Evolutionary conservation across 2,329 filamentous ascomycete species (phyloP), one percentile per base, ranked within the genome.

Genomic region (Aureobasidium sp.): DNA sequence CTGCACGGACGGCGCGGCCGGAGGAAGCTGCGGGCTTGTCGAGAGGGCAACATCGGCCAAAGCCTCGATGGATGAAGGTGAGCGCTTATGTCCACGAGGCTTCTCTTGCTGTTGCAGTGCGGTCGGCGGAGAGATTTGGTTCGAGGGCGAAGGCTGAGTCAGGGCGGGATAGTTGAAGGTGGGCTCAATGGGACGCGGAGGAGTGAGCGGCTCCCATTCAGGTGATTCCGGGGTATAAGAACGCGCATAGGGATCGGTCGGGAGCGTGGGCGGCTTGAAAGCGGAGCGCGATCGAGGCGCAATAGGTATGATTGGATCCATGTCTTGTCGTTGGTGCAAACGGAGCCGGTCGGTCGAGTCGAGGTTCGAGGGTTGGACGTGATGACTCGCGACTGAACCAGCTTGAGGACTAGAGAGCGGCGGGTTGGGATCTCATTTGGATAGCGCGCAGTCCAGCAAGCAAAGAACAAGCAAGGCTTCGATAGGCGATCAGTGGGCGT

Each of bases 1-100:
- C 12, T 64, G 66, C 62, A 60, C 65, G 54, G 61, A 17, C 37
- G 45, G 39, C 29, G 61, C 52, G 15, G 57, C 54, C 11, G 50
- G 35, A 19, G 37, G 57, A 27, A 29, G 49, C 44, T 59, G 60
- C 54, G 74, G 73, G 61, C 73, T 75, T n/a, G 73, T 63, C 19
- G 70, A 73, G 49, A 76, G 68, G 49, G 77, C 77, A 56, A 74
- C 75, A 63, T 76, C 74, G 33, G 77, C 76, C 9, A 79, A 71
- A 33, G 75, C 72, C 58, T 78, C 77, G 63, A 78, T 78, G 64
- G 75, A 72, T 8, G 72, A 73, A 12, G 71, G 67, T 9, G 68
- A 70, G 37, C 68, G 65, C 40, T 68, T 66, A 50, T 72, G 70
- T 49, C 63, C 66, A 44, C 64, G 67, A 29, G 22, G n/a, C 3